A percentile compares a stretch with the other conserved stretches of the same genome.
Conservation (phyloP, 306 rosid genomes). For the Urtica urens region DNA sequence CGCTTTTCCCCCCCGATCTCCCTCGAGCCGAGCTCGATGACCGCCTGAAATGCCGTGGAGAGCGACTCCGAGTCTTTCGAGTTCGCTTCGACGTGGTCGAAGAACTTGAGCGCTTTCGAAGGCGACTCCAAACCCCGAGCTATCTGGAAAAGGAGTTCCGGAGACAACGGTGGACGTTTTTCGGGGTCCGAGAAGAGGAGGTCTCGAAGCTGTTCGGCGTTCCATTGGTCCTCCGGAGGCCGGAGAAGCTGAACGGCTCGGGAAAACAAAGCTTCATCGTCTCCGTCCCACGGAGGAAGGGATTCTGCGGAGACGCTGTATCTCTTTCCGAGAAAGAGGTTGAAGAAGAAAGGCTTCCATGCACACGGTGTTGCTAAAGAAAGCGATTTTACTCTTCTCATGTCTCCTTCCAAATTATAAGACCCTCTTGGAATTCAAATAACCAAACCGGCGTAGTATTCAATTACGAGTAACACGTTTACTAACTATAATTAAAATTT, state of each 20-base stretch:
- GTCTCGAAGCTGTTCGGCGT: slow-evolving; percentile 26
- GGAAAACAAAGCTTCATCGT: slow-evolving; percentile 20
- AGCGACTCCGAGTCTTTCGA: slow-evolving; percentile 7
- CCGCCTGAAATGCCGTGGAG: slow-evolving; percentile 37
- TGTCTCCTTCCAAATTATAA: background rate
- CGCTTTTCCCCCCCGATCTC: slow-evolving; percentile 26
- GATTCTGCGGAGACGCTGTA: slow-evolving; percentile 20
- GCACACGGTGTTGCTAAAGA: slow-evolving; percentile 12
- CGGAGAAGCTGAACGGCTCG: slow-evolving; percentile 38
- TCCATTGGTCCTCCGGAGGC: slow-evolving; percentile 29
- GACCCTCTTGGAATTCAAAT: too few relatives aligned
- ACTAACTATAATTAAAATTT: too few relatives aligned
- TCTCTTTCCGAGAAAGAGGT: slow-evolving; percentile 17
- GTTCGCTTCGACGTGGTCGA: slow-evolving; percentile 17
- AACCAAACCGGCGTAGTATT: too few relatives aligned
- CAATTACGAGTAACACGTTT: too few relatives aligned
- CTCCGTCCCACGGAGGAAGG: slow-evolving; percentile 5
- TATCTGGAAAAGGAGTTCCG: slow-evolving; percentile 30
- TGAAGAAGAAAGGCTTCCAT: slow-evolving; percentile 13
- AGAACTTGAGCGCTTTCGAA: slow-evolving; percentile 23
- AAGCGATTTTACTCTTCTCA: slow-evolving; percentile 4
- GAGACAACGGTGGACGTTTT: slow-evolving; percentile 20
- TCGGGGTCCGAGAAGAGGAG: slow-evolving; percentile 31
- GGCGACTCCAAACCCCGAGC: slow-evolving; percentile 25
- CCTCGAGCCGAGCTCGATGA: slow-evolving; percentile 32